Percentiles rank a stretch among this genome's conserved stretches.
Conservation (phyloP, 2,329 filamentous ascomycete genomes). For the Fusarium subtropicale region DNA sequence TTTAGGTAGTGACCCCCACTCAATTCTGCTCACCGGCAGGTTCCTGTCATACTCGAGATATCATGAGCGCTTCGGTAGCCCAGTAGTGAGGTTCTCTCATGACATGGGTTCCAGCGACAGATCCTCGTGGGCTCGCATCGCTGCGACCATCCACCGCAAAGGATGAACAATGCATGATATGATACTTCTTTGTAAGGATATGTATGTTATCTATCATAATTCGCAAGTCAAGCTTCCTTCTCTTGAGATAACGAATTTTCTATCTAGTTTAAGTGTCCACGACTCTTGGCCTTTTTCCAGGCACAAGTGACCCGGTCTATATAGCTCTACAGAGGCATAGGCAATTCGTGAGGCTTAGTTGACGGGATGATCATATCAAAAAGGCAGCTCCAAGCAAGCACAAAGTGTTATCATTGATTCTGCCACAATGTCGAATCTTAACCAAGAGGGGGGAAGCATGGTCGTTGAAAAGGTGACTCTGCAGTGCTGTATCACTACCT, state of each 20-base stretch:
- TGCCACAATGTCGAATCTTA: neutral
- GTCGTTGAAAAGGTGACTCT: neutral
- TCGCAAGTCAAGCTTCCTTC: neutral
- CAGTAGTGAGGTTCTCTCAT: neutral
- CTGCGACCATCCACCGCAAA: neutral
- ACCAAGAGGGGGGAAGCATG: neutral
- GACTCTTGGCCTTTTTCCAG: too few relatives aligned
- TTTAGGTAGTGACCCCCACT: constrained; percentile 28
- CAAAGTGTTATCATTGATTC: too few relatives aligned
- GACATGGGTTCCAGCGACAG: neutral
- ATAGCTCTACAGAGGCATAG: neutral
- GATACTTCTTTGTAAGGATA: neutral
- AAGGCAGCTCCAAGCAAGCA: neutral
- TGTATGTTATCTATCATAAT: neutral
- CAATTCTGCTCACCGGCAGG: neutral
- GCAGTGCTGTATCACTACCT: neutral
- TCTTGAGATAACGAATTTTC: neutral
- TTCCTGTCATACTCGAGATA: neutral
- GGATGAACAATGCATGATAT: neutral
- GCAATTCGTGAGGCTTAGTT: neutral
- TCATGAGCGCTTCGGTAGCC: neutral
- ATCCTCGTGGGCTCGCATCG: neutral
- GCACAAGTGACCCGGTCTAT: neutral
- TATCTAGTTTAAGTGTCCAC: neutral
- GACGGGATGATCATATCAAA: neutral